phyloP scores from a whole-genome alignment of 169 alveolate genomes.

The Babesia bigemina region DNA sequence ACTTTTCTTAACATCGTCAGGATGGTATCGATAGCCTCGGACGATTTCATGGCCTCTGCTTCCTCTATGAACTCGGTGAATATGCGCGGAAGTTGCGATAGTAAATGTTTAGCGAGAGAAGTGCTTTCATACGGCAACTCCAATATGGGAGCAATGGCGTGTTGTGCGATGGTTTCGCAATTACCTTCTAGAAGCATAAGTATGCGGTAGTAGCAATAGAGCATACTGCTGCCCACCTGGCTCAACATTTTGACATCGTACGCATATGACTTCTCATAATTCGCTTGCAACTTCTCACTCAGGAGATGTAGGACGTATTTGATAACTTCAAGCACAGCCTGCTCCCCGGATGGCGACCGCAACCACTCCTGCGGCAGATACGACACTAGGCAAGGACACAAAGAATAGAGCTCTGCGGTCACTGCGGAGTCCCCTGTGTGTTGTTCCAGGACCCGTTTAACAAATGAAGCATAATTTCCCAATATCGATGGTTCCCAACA shows the following conservation, averaged over 20 bases:
- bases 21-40: conserved; percentile 14
- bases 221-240: conserved; percentile 58
- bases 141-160: conserved; percentile 17
- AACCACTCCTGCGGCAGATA: conserved; percentile 45
- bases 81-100: conserved; percentile 37
- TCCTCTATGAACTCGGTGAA: conserved; percentile 55
- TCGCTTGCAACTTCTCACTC: conserved; percentile 11
- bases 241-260: conserved; percentile 36
- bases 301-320: conserved; percentile 7
- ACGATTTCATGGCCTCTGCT: conserved; percentile 4
- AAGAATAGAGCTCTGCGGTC: conserved; percentile 24
- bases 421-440: conserved; percentile 29
- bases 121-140: background rate
- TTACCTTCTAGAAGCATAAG: conserved; percentile 21
- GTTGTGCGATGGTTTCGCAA: conserved; percentile 12
- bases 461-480: conserved; percentile 26
- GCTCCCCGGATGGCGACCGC: conserved; percentile 8
- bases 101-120: conserved; percentile 2
- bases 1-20: background rate
- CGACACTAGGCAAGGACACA: conserved; percentile 49
- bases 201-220: conserved; percentile 54
- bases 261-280: conserved; percentile 28
- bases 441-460: conserved; percentile 22
- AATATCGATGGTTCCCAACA: conserved; percentile 9
- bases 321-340: conserved; percentile 18